Base-by-base conservation (phyloP, 495 filamentous ascomycete genomes). In the Penicillium ochrochloron region DNA sequence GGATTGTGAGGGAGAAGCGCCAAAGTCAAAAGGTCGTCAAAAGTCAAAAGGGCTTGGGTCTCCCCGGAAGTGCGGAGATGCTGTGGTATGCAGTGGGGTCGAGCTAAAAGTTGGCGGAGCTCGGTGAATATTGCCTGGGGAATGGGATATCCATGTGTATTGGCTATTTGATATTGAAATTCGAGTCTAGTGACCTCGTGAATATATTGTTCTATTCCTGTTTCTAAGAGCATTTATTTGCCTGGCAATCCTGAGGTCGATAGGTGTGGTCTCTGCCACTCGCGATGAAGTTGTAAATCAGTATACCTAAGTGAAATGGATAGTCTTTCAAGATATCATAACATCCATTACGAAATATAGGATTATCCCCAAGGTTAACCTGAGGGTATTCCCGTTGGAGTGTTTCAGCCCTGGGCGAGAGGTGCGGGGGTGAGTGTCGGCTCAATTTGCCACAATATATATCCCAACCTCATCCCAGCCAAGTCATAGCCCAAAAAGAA, bases 31-130 rank as follows among this genome's bases (percentile, higher is more conserved):
- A 41, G 12, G 51, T 29, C 44, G n/a, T 58, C 52, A 29, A 11
- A 46, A 59, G 27, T 57, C 56, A 41, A 53, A 60, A n/a, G 35
- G 42, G 25, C 39, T 12, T 53, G 25, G 14, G 21, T n/a, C 51
- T 58, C 57, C 57, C 57, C 56, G 58, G 57, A 63, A 67, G 65
- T 67, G 65, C 65, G 65, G 61, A 64, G 65, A 53, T 53, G 50
- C 50, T 33, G 31, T 9, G 31, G 31, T 7, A 33, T 33, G 31
- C 35, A 37, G 35, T 41, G 37, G 59, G 59, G 59, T 60, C 46
- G 7, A 4, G 31, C 50, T 39, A 2, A 35, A 60, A 51, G 59
- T 29, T 53, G 46, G 46, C 59, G 46, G 31, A 41, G 37, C 46
- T 60, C 46, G 46, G 46, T 60, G 58, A 60, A 57, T 41, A 57